These are phyloP conservation scores for Clonostachys byssicola DNA, from an alignment of 2,329 filamentous ascomycete species.

Conservation along the genomic window DNA sequence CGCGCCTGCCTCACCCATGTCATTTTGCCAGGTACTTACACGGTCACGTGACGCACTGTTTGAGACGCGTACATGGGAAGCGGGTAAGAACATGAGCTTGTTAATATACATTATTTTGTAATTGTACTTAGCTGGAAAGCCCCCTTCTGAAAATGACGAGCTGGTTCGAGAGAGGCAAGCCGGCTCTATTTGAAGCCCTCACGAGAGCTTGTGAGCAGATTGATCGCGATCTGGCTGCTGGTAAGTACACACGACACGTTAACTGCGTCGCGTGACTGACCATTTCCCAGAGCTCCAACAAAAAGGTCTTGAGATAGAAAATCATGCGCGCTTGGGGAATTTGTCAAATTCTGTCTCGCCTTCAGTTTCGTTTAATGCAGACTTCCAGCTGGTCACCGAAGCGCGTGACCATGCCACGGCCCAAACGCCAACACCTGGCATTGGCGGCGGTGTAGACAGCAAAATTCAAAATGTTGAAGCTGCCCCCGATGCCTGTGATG, in stretches of 20 bases:
- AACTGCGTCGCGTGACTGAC: too few relatives aligned
- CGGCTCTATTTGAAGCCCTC: slow-evolving; percentile 32
- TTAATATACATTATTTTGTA: too few relatives aligned
- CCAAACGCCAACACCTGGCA: background rate
- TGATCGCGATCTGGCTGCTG: slow-evolving; percentile 26
- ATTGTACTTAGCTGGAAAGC: too few relatives aligned
- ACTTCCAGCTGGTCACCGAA: background rate
- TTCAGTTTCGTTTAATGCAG: background rate
- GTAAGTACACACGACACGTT: slow-evolving; percentile 13
- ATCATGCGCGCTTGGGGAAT: background rate
- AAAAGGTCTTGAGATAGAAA: too few relatives aligned
- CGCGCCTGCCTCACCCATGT: too few relatives aligned
- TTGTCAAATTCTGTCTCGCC: background rate
- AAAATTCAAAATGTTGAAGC: background rate
- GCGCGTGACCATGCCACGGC: background rate
- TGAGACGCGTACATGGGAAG: too few relatives aligned
- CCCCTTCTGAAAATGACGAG: slow-evolving; percentile 22
- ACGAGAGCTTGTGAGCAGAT: slow-evolving; percentile 31
- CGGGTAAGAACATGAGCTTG: too few relatives aligned
- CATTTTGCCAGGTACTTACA: too few relatives aligned
- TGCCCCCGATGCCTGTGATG: background rate
- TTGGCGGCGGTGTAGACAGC: background rate
- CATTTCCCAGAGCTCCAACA: too few relatives aligned
- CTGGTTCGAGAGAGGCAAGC: slow-evolving; percentile 31
- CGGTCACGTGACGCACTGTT: too few relatives aligned